These are phyloP conservation scores for Umbelopsis sp. DNA, from an alignment of 371 early-diverging fungal genomes.

Conservation along the genomic window DNA sequence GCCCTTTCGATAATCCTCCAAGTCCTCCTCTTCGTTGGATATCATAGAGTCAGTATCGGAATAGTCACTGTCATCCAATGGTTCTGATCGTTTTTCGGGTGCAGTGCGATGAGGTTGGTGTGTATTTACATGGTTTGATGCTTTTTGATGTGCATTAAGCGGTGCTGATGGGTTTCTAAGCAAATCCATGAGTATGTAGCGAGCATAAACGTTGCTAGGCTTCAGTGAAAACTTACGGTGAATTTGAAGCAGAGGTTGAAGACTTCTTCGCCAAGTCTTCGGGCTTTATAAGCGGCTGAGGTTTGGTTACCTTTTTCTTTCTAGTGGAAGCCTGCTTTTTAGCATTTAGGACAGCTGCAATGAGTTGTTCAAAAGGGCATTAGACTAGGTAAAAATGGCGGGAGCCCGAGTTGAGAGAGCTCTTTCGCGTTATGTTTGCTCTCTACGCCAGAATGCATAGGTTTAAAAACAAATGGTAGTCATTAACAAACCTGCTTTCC, in stretches of 20 bases:
- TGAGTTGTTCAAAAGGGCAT: too few species aligned
- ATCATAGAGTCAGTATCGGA: constrained; percentile 28
- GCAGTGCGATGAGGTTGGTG: constrained; percentile 2
- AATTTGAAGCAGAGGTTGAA: not conserved
- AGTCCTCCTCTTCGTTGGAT: constrained; percentile 87
- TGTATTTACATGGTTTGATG: constrained; percentile 12
- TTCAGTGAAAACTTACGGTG: not conserved
- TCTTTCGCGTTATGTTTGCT: not conserved
- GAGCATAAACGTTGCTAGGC: too few species aligned
- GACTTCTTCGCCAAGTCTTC: constrained; percentile 7
- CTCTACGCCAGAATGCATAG: not conserved
- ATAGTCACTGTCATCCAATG: constrained; percentile 24
- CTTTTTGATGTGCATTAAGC: not conserved
- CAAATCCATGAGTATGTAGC: not conserved
- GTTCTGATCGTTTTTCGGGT: not conserved
- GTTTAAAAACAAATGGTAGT: too few species aligned
- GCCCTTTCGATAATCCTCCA: constrained; percentile 87
- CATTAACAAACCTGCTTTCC: constrained; percentile 4
- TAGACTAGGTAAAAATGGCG: too few species aligned
- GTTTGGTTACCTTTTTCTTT: constrained; percentile 5
- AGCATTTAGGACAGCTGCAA: constrained; percentile 17
- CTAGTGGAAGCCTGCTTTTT: constrained; percentile 7
- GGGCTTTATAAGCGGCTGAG: constrained; percentile 8
- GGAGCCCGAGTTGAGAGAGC: too few species aligned
- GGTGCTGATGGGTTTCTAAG: constrained; percentile 2